Percentiles rank a stretch among this genome's conserved stretches.
Conservation (phyloP, 768 basidiomycete species). For the Serendipita sp. region DNA sequence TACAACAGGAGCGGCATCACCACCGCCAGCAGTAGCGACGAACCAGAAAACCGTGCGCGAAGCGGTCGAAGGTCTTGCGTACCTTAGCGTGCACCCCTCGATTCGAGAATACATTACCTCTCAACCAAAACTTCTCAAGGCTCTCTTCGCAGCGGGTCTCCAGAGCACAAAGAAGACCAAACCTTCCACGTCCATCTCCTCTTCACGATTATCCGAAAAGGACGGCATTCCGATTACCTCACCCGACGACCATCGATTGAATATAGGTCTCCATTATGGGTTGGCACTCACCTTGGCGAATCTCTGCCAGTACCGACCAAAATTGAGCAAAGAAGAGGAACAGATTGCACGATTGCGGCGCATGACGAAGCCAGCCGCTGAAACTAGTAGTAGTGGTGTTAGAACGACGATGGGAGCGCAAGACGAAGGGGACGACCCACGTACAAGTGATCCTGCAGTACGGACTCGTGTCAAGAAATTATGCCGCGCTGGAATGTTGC, state of each 20-base stretch:
- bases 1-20: no score
- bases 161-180: slow-evolving; percentile 24
- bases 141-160: slow-evolving; percentile 43
- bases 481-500: slow-evolving; percentile 46
- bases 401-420: slow-evolving; percentile 10
- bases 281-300: slow-evolving; percentile 61
- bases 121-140: slow-evolving; percentile 36
- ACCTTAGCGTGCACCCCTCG: slow-evolving; percentile 47
- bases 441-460: slow-evolving; percentile 31
- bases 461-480: slow-evolving; percentile 40
- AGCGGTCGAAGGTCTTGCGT: slow-evolving; percentile 73
- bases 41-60: slow-evolving; percentile 23
- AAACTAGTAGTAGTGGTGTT: slow-evolving; percentile 16
- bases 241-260: slow-evolving; percentile 20
- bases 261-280: slow-evolving; percentile 50
- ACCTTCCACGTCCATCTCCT: slow-evolving; percentile 10
- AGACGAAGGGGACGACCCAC: slow-evolving; percentile 20
- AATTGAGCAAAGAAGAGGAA: slow-evolving; percentile 60
- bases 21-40: background rate
- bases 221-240: slow-evolving; percentile 9
- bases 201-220: slow-evolving; percentile 5
- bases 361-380: slow-evolving; percentile 41
- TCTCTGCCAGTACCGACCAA: slow-evolving; percentile 52
- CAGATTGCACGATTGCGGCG: slow-evolving; percentile 65
- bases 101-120: slow-evolving; percentile 49